Base-by-base conservation (phyloP, 768 basidiomycete species). In the Boletellus sp. region DNA sequence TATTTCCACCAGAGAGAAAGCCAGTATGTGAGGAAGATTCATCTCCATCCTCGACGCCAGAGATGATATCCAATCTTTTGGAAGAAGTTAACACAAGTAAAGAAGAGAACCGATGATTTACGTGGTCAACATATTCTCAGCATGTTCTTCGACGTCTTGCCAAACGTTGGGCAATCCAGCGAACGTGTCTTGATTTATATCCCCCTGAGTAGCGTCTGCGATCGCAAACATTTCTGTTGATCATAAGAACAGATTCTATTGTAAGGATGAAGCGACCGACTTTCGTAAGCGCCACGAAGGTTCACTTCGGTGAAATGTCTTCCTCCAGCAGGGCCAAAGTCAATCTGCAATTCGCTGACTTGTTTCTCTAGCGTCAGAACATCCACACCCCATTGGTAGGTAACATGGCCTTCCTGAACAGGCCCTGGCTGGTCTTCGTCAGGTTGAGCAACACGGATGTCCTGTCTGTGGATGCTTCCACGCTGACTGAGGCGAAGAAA, bases 111-210 rank as follows among this genome's bases (percentile, higher is more conserved):
- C 34, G 15, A 35, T 12, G 8, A 10, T 58, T 55, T 55, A 90
- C 89, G 73, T 75, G 23, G 85, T 90, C 22, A 89, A 57, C 54
- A 85, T 70, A 45, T 80, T 70, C 34, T 84, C 81, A 1, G 72
- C 56, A 3, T 74, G 70, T 23, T 61, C 65, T 48, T 81, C 78
- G 3, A 66, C 52, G n/a, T 71, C 69, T 56, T 81, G 78, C 78
- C 81, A 83, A 54, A 80, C 79, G 7, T 68, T 66, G 0, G 81
- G 75, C 52, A 88, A 74, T 34, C 64, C 71, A 17, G 83, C 80
- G 15, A 86, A 53, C 17, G 77, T 56, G 32, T 81, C 73, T 51
- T 79, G 66, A 38, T 76, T 67, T 3, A 41, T 45, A 40, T 73
- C 65, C 37, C 73, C 71, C 33, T 70, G 16, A 28, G 38, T 61